Evolutionary conservation across 2,329 filamentous ascomycete species (phyloP).

Genomic region (Apiospora arundinis): DNA sequence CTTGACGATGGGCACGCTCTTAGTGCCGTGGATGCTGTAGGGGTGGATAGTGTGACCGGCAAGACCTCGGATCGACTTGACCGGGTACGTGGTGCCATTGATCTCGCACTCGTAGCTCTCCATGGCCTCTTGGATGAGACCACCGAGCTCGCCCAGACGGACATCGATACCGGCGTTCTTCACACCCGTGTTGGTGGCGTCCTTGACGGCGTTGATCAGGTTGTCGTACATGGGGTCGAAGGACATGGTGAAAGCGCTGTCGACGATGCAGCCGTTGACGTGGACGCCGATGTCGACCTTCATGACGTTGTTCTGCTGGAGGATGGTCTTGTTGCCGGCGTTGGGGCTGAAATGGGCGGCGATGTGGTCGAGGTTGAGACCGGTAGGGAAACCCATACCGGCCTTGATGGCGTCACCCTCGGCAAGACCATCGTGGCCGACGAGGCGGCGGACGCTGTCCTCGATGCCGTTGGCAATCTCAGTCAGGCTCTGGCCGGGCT

Average conservation of each 20-base stretch:
- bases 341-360: constrained; percentile 90
- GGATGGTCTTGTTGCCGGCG: constrained; percentile 78
- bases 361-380: constrained; percentile 82
- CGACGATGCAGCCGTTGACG: constrained; percentile 79
- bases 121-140: constrained; percentile 87
- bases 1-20: constrained; percentile 94
- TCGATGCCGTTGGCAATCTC: constrained; percentile 88
- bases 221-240: constrained; percentile 79
- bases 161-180: constrained; percentile 92
- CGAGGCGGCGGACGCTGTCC: constrained; percentile 77
- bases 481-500: constrained; percentile 79
- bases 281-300: constrained; percentile 86
- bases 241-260: constrained; percentile 80
- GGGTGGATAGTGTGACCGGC: constrained; percentile 90
- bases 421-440: constrained; percentile 76
- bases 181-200: constrained; percentile 84
- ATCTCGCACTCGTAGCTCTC: constrained; percentile 91
- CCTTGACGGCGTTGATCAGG: constrained; percentile 74
- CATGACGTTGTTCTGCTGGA: constrained; percentile 77
- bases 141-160: constrained; percentile 84
- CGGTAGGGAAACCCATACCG: constrained; percentile 87
- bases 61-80: constrained; percentile 86
- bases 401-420: constrained; percentile 80
- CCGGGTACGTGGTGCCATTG: constrained; percentile 76
- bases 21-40: constrained; percentile 90